Evolutionary conservation across 305 asterid species (phyloP), one percentile per base, ranked within the genome.

Genomic region (Fraxinus latifolia): DNA sequence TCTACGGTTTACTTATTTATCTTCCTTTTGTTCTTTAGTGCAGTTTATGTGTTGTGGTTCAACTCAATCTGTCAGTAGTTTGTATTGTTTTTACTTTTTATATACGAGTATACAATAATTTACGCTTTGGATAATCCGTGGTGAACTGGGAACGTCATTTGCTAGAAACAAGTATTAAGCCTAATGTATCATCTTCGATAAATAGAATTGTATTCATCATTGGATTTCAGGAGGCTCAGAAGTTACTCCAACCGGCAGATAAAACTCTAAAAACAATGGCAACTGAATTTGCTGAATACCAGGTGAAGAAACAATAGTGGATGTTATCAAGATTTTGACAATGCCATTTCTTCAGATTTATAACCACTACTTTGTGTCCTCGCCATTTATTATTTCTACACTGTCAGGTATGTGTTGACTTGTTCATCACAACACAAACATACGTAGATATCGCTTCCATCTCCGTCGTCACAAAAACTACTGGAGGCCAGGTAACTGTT

Each of bases 251-350:
- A 88, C 95, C 97, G 74, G 94, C 85, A 65, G 98, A 95, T 84
- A 92, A 92, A 89, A 85, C 83, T 86, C 83, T 93, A 33, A 93
- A 93, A 84, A 89, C 94, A 72, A 86, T 93, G 91, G 98, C 98
- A 70, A 90, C 88, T 60, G 98, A 94, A 87, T 90, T 94, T 85
- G 98, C 98, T 82, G 97, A 92, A 85, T 90, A 92, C 89, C 98
- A 94, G 93, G 98, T 94, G 86, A 88, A 74, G 77, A 31, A 7
- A 71, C 25, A 71, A 15, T 31, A 71, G 76, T 12, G 21, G 77
- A 55, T 33, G 74, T 15, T 74, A 74, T 19, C 39, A 19, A 37
- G 73, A 53, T 72, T 65, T 83, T 77, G 44, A 34, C 80, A 39
- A 37, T 73, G 12, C 23, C 75, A 68, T 80, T 79, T 11, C 80